Base-by-base conservation (phyloP, 768 basidiomycete genomes). In the Leccinum barrowsii region DNA sequence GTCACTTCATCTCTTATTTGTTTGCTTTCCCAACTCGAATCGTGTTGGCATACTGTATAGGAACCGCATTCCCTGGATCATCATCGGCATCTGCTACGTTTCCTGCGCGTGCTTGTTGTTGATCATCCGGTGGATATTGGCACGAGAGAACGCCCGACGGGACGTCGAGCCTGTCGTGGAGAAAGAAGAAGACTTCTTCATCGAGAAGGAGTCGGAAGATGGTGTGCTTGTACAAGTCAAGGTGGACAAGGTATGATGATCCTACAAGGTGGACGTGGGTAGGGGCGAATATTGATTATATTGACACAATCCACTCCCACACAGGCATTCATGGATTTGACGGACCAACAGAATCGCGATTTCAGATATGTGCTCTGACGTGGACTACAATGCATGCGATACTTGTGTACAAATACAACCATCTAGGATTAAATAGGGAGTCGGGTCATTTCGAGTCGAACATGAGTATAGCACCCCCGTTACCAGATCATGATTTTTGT, bases 11-110 rank as follows among this genome's bases (percentile, higher is more conserved):
- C 8, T 5, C 12, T 3, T 21, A 19, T 42, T 19, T 11, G 8
- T 32, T 12, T 15, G 53, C 60, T 30, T 28, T 13, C 12, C 6
- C n/a, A 26, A 24, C 7, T 12, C 5, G 2, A 26, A 5, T 42
- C n/a, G n/a, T 30, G 37, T 21, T 22, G 59, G 17, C n/a, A 22
- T 5, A 42, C n/a, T 19, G 42, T 42, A 19, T 28, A 87, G 87
- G 50, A 88, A 90, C 62, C 85, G 80, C 56, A 70, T 91, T 28
- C 90, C 90, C 3, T 92, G 91, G 90, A 81, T 42, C n/a, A 42
- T 42, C n/a, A 42, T 42, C n/a, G 42, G 42, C 10, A 19, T 42
- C 42, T 42, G 42, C 42, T 42, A 42, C n/a, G 42, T 42, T 19
- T 10, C 42, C 8, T 80, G 54, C 69, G 30, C 85, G 85, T 70